phyloP scores from a whole-genome alignment of 2,329 filamentous ascomycete genomes.

The Colletotrichum cereale region DNA sequence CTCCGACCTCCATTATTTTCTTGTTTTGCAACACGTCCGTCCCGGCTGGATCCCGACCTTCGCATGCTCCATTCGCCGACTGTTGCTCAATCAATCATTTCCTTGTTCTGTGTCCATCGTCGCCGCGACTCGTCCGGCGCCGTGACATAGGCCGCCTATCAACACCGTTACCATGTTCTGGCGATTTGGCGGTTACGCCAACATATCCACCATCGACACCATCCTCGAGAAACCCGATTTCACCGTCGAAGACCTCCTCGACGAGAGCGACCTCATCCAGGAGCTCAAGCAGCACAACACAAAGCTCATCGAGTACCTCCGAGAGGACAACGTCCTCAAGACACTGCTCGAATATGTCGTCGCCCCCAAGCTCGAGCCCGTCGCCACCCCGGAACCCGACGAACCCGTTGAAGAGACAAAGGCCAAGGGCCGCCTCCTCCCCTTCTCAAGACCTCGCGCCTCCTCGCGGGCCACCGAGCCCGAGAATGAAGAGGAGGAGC shows the following conservation, averaged over 20 bases:
- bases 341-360: slow-evolving; percentile 92
- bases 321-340: slow-evolving; percentile 87
- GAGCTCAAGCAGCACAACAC: slow-evolving; percentile 99
- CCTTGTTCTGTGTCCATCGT: slow-evolving; percentile 32
- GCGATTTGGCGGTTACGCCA: slow-evolving; percentile 99
- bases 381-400: slow-evolving; percentile 65
- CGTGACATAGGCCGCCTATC: slow-evolving; percentile 44
- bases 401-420: slow-evolving; percentile 62
- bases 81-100: neutral
- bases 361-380: slow-evolving; percentile 76
- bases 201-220: slow-evolving; percentile 94
- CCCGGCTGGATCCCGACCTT: slow-evolving; percentile 21
- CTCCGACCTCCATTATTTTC: no score
- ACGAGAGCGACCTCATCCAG: slow-evolving; percentile 96
- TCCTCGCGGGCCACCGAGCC: slow-evolving; percentile 64
- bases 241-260: slow-evolving; percentile 93
- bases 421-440: slow-evolving; percentile 56
- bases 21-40: slow-evolving; percentile 4
- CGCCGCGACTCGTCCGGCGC: slow-evolving; percentile 42
- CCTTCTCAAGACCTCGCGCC: slow-evolving; percentile 66
- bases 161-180: slow-evolving; percentile 88
- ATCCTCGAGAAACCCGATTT: slow-evolving; percentile 98
- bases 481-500: slow-evolving; percentile 75
- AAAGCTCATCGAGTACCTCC: slow-evolving; percentile 95
- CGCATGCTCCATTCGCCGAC: slow-evolving; percentile 23